Evolutionary conservation across 495 filamentous ascomycete species (phyloP), one percentile per base, ranked within the genome.

Genomic region (Hypoxylon fuscum): DNA sequence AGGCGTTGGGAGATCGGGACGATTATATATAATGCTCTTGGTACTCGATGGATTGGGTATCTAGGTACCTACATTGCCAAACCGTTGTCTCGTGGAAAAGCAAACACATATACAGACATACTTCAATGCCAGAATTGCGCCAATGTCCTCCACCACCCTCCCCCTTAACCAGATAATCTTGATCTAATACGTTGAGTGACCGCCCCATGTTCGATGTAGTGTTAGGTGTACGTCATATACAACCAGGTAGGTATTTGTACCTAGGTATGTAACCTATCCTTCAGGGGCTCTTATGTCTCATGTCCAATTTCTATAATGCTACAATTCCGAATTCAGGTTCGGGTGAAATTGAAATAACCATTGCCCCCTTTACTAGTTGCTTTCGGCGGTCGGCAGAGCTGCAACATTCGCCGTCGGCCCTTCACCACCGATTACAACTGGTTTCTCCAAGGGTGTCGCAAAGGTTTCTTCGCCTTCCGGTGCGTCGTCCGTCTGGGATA

Each of bases 401-500:
- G 56, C 57, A 15, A 66, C 49, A 20, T 35, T 57, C 15, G 56
- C 46, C 14, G 57, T 61, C 21, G 61, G 62, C 14, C 58, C 63
- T 17, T 68, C 64, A 34, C 35, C 58, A 37, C 51, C n/a, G n/a
- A n/a, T 68, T 14, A 60, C 18, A 11, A 51, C 17, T 12, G 55
- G n/a, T 29, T 55, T 59, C 46, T 55, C 63, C 10, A 18, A 38
- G 8, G 62, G 46, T 14, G 63, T 54, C 2, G 25, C 52, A 22
- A 53, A 58, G 23, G 43, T 49, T 48, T 53, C 55, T 11, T 63
- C 64, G 8, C 34, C 62, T 34, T 69, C 67, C 12, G 41, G 54
- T 7, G n/a, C 54, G 32, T 56, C 56, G n/a, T 47, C 62, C 2
- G 62, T 42, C 55, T 67, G 54, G 3, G 57, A 59, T 18, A 40